phyloP scores from a whole-genome alignment of 2,329 filamentous ascomycete genomes.

The Pestalotiopsis sp. region DNA sequence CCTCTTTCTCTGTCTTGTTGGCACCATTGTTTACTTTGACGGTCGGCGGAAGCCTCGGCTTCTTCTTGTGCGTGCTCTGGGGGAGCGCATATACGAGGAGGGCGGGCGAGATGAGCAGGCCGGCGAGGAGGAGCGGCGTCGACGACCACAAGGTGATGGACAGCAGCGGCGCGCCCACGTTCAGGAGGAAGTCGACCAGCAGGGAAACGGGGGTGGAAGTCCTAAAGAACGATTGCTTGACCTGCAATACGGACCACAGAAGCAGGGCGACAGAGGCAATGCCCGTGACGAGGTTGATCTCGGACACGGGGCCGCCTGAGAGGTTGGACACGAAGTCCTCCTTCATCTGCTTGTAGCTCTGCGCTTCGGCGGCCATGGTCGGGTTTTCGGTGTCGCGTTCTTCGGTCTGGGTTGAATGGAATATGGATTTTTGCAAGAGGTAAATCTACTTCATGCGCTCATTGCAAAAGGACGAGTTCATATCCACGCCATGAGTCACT shows the following conservation, averaged over 20 bases:
- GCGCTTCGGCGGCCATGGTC: slow-evolving; percentile 35
- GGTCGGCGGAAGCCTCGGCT: slow-evolving; percentile 49
- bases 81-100: slow-evolving; percentile 62
- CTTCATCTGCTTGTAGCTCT: slow-evolving; percentile 86
- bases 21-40: slow-evolving; percentile 8
- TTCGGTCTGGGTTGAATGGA: neutral
- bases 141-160: slow-evolving; percentile 84
- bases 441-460: neutral
- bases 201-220: slow-evolving; percentile 71
- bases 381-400: slow-evolving; percentile 8
- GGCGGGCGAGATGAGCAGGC: slow-evolving; percentile 74
- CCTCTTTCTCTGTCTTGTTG: slow-evolving; percentile 16
- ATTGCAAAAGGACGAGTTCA: neutral
- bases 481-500: neutral
- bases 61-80: slow-evolving; percentile 47
- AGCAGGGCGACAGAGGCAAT: slow-evolving; percentile 85
- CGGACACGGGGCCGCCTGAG: slow-evolving; percentile 77
- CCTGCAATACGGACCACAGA: slow-evolving; percentile 88
- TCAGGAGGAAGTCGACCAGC: slow-evolving; percentile 83
- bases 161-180: slow-evolving; percentile 79
- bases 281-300: slow-evolving; percentile 85
- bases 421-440: neutral
- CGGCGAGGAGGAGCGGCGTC: slow-evolving; percentile 72
- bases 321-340: slow-evolving; percentile 95
- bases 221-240: slow-evolving; percentile 81